phyloP scores from a whole-genome alignment of 2,329 filamentous ascomycete species.

The Tolypocladium sp. region DNA sequence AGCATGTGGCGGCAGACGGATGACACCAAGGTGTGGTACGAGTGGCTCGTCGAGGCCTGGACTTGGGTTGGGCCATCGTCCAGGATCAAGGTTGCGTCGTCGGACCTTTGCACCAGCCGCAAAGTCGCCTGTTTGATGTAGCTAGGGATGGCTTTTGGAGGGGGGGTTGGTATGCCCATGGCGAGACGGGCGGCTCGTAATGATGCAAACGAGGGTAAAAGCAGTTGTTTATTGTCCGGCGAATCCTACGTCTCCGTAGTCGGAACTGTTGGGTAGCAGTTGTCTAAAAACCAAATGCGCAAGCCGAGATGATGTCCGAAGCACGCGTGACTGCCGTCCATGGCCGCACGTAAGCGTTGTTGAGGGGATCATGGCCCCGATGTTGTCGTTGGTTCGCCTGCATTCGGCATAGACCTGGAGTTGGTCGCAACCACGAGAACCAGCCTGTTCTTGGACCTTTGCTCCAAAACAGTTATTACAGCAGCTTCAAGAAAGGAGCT shows the following conservation, averaged over 20 bases:
- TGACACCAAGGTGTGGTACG: conserved; percentile 95
- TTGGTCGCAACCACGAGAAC: not conserved
- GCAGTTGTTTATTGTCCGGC: too few relatives aligned
- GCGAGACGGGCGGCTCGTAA: not conserved
- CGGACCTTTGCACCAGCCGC: conserved; percentile 59
- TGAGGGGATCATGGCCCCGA: not conserved
- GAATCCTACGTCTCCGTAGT: not conserved
- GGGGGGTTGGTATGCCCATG: not conserved
- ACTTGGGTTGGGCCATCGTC: conserved; percentile 50
- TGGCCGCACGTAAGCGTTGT: too few relatives aligned
- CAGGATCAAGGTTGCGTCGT: conserved; percentile 56
- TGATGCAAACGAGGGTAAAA: not conserved
- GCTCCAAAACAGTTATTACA: not conserved
- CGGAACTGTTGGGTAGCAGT: not conserved
- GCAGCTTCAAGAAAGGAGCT: not conserved
- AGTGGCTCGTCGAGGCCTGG: conserved; percentile 90
- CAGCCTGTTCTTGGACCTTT: not conserved
- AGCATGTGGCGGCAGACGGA: conserved; percentile 97
- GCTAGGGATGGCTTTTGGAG: not conserved
- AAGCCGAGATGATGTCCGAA: not conserved
- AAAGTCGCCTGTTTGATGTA: conserved; percentile 66
- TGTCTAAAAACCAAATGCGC: not conserved
- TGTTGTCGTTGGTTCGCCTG: not conserved
- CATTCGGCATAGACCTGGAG: not conserved
- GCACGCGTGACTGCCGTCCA: not conserved